Evolutionary conservation across 2,329 filamentous ascomycete genomes (phyloP).

Genomic region (Trichoderma polysporum): DNA sequence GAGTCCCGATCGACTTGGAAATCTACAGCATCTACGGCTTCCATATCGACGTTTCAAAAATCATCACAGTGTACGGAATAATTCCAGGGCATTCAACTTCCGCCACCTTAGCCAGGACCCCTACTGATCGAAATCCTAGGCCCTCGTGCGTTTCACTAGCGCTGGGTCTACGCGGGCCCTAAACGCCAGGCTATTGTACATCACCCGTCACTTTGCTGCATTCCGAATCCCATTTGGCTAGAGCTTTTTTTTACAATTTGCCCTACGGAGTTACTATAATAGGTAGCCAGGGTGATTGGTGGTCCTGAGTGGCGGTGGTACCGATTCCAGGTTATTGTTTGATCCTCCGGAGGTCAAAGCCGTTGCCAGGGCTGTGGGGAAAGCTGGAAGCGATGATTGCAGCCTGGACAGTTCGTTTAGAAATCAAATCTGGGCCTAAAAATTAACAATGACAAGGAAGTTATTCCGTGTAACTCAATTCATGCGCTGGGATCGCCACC

Average conservation of each 20-base stretch:
- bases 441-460: not conserved
- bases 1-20: not conserved
- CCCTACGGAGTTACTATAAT: not conserved
- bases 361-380: not conserved
- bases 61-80: not conserved
- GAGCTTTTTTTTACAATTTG: not conserved
- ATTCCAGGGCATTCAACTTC: too few relatives aligned
- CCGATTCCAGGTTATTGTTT: not conserved
- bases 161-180: conserved; percentile 2
- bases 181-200: conserved; percentile 9
- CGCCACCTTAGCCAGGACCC: too few relatives aligned
- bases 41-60: not conserved
- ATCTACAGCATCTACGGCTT: not conserved
- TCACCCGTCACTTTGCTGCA: conserved; percentile 4
- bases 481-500: not conserved
- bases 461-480: not conserved
- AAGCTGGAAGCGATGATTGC: not conserved
- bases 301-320: too few relatives aligned
- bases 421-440: not conserved
- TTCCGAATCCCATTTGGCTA: not conserved
- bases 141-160: not conserved
- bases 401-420: not conserved
- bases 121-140: not conserved
- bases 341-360: not conserved
- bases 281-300: too few relatives aligned